These are phyloP conservation scores for Sphaerulina vaccinii DNA, from an alignment of 2,329 filamentous ascomycete species.

Conservation along the genomic window DNA sequence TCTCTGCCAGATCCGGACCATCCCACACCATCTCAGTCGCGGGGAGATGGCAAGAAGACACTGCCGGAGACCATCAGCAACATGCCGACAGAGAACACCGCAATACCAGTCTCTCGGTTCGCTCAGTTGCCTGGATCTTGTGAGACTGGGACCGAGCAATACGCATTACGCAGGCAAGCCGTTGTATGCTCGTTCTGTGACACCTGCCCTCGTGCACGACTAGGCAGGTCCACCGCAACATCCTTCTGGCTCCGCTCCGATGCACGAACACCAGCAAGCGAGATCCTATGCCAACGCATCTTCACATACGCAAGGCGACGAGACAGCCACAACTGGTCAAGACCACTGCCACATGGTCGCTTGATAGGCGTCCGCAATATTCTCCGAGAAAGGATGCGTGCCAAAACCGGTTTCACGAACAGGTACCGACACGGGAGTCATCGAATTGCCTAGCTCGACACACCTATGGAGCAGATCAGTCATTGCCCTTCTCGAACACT, in stretches of 20 bases:
- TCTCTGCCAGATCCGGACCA: neutral
- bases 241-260: conserved; percentile 14
- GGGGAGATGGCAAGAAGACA: neutral
- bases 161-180: neutral
- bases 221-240: neutral
- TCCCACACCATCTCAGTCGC: neutral
- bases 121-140: neutral
- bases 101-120: conserved; percentile 2
- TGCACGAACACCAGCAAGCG: conserved; percentile 11
- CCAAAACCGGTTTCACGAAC: no score
- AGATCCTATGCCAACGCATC: neutral
- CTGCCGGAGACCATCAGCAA: neutral
- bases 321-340: neutral
- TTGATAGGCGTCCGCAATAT: no score
- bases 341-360: no score
- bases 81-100: neutral
- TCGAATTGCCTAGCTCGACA: no score
- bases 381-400: no score
- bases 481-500: no score
- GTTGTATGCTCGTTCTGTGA: conserved; percentile 13
- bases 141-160: neutral
- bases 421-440: no score
- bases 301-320: no score
- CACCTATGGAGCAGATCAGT: no score
- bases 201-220: neutral